Base-by-base conservation (phyloP, 1,284 basidiomycete species). In the Sphagnurus paluster region DNA sequence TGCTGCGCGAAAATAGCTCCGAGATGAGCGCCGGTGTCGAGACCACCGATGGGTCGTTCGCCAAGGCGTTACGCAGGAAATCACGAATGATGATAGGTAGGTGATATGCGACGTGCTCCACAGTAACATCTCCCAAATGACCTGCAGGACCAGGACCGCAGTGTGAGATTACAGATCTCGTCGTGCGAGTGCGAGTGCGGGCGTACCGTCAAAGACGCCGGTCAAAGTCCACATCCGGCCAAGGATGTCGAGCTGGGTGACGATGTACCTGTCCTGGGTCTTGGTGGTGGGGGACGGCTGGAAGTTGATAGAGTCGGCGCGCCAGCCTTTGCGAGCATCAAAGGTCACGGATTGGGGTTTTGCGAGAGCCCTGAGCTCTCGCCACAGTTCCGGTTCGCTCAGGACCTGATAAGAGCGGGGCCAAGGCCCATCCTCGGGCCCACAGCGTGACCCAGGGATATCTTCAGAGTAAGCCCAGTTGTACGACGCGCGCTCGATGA, bases 161-260 rank as follows among this genome's bases (percentile, higher is more conserved):
- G 5, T 35, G 16, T 28, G 26, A 7, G 26, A 28, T 4, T 7
- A 19, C 16, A 20, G 34, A 16, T 13, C 5, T 9, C 10, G 34
- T 50, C 45, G 38, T 50, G 33, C 49, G 20, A 48, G 44, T 33
- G 29, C 36, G 33, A 40, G 39, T 30, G 40, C 29, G 42, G 28
- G 44, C 74, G 42, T 50, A 84, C 84, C 84, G 60, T 87, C 84
- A 56, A 87, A 87, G 25, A 87, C 79, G 30, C 79, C 82, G 0
- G 80, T 80, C 52, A 87, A 73, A 7, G 72, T 72, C 84, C 84
- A 87, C 39, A 66, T 66, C 26, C 68, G 71, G 5, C 80, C 82
- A 42, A 71, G 67, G 39, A 87, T 64, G 29, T 79, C 65, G 52
- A 87, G 68, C 56, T 77, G 69, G 13, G 76, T 76, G 44, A 84